phyloP scores from a whole-genome alignment of 192 early-diverging fungal species.

The Glomus cerebriforme region DNA sequence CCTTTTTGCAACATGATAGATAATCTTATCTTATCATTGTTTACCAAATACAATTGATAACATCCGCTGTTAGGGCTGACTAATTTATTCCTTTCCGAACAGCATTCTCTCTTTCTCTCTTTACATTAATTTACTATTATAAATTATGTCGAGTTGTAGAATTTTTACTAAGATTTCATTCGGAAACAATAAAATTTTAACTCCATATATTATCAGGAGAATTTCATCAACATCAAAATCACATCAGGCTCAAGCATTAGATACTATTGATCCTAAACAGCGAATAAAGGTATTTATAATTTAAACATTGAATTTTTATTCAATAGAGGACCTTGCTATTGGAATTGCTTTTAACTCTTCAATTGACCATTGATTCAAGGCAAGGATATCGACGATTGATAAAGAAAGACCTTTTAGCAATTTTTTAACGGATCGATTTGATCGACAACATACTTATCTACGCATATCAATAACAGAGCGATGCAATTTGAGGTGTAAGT shows the following conservation, averaged over 20 bases:
- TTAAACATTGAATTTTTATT: background rate
- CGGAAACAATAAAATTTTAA: background rate
- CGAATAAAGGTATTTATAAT: background rate
- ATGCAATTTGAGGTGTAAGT: slow-evolving; percentile 92
- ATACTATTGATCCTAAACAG: background rate
- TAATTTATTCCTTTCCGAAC: too few species aligned
- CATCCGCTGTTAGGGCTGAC: too few species aligned
- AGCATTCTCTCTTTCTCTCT: background rate
- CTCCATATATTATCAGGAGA: background rate
- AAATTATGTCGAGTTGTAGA: background rate
- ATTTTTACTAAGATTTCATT: background rate
- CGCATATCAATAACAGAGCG: slow-evolving; percentile 93
- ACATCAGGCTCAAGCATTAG: background rate
- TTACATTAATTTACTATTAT: background rate
- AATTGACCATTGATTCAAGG: slow-evolving; percentile 28
- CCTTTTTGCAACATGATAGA: too few species aligned
- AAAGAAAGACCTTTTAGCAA: slow-evolving; percentile 45
- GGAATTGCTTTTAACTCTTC: background rate
- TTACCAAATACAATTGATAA: too few species aligned
- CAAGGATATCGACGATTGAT: slow-evolving; percentile 46
- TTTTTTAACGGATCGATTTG: slow-evolving; percentile 74
- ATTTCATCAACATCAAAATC: background rate
- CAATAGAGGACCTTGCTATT: background rate
- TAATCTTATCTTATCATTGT: too few species aligned
- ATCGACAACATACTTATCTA: slow-evolving; percentile 88